Conservation (phyloP, 306 rosid species). For the Abrus pulchellus region DNA sequence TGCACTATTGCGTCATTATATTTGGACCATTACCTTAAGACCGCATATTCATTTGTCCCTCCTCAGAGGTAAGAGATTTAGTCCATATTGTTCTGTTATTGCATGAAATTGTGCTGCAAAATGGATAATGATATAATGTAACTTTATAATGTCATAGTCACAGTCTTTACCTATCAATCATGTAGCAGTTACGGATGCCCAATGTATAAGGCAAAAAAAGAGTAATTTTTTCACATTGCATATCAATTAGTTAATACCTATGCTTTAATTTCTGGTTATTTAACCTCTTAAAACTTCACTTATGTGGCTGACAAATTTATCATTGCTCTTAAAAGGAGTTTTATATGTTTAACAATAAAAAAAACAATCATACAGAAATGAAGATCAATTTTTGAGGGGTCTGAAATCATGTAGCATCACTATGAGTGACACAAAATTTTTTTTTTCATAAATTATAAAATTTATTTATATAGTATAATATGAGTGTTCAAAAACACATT, state of each 20-base stretch:
- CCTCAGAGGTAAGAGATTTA: conserved; percentile 10
- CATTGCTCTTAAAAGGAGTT: conserved; percentile 1
- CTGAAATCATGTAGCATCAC: no score
- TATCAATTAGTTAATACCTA: conserved; percentile 31
- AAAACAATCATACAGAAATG: background rate
- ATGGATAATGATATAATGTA: background rate
- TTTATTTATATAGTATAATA: no score
- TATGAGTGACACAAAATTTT: no score
- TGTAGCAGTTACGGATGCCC: background rate
- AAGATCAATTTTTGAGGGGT: no score
- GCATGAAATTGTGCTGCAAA: conserved; percentile 35
- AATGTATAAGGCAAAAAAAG: background rate
- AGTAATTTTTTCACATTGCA: conserved; percentile 15
- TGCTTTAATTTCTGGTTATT: conserved; percentile 26
- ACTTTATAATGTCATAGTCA: background rate
- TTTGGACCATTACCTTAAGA: conserved; percentile 13
- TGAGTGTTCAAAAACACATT: no score
- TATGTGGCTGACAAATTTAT: conserved; percentile 28
- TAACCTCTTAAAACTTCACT: conserved; percentile 6
- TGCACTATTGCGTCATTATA: conserved; percentile 14
- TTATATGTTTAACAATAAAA: conserved; percentile 11
- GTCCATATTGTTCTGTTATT: conserved; percentile 36
- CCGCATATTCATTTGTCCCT: conserved; percentile 37
- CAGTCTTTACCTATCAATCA: conserved; percentile 4
- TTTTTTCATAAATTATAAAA: no score